Conservation (phyloP, 805 yeast genomes). For the Candida caryicola region DNA sequence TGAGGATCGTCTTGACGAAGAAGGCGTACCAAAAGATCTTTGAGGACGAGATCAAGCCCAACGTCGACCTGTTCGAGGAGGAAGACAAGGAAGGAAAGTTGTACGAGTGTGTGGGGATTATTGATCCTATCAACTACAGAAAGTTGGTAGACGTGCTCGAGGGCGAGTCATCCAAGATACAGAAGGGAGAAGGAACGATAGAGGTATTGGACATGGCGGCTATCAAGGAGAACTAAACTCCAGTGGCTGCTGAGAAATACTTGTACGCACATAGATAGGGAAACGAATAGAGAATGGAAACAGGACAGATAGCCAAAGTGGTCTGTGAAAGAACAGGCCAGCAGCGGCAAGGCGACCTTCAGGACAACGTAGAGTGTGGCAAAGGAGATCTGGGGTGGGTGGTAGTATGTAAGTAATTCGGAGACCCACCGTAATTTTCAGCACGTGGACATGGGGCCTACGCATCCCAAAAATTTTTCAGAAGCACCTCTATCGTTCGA, state of each 20-base stretch:
- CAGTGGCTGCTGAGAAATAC: too few species aligned
- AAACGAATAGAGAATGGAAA: too few species aligned
- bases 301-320: too few species aligned
- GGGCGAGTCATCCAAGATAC: conserved; percentile 43
- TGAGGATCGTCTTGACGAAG: conserved; percentile 57
- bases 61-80: conserved; percentile 39
- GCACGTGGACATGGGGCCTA: not conserved
- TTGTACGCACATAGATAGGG: too few species aligned
- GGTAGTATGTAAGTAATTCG: too few species aligned
- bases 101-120: conserved; percentile 53
- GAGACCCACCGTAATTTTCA: conserved; percentile 1
- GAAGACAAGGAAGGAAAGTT: conserved; percentile 41
- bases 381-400: too few species aligned
- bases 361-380: too few species aligned
- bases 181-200: conserved; percentile 57
- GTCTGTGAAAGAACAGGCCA: too few species aligned
- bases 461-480: conserved; percentile 11
- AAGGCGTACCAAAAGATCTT: conserved; percentile 47
- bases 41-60: conserved; percentile 30
- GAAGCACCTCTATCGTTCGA: too few species aligned
- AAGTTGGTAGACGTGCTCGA: conserved; percentile 61
- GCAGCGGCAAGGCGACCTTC: too few species aligned
- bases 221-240: conserved; percentile 52
- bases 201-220: conserved; percentile 91
- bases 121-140: conserved; percentile 84